Evolutionary conservation across 768 basidiomycete species (phyloP).

Genomic region (Boletellus sp.): DNA sequence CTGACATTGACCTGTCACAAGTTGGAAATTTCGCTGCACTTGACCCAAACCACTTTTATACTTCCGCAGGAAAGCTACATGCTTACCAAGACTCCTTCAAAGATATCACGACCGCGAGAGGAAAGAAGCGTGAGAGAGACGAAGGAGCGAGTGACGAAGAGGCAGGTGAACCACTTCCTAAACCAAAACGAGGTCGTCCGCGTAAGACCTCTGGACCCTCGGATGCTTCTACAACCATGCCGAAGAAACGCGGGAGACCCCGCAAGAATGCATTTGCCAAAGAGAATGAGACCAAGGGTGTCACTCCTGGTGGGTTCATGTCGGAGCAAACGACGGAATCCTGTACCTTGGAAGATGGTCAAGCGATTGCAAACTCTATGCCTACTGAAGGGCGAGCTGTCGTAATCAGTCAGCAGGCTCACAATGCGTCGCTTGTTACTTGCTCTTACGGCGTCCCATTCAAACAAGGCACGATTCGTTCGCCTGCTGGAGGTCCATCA

Average conservation of each 20-base stretch:
- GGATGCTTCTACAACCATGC: conserved; percentile 9
- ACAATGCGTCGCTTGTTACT: background rate
- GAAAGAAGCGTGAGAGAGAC: conserved; percentile 31
- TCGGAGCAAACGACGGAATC: background rate
- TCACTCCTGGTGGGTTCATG: conserved; percentile 5
- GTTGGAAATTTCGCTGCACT: conserved; percentile 54
- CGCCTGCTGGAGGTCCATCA: background rate
- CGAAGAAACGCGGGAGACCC: conserved; percentile 37
- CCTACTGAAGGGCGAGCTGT: background rate
- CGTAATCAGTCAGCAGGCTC: background rate
- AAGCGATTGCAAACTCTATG: background rate
- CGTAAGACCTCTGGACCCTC: conserved; percentile 34
- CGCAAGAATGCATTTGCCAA: conserved; percentile 21
- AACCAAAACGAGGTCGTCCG: conserved; percentile 54
- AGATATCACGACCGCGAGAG: conserved; percentile 19
- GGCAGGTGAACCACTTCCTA: conserved; percentile 18
- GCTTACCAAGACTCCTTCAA: conserved; percentile 51
- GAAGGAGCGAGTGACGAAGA: conserved; percentile 23
- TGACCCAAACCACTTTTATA: conserved; percentile 53
- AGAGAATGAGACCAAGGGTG: background rate
- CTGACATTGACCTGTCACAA: conserved; percentile 44
- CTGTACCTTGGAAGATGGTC: background rate
- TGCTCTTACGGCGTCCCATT: background rate
- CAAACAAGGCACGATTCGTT: background rate
- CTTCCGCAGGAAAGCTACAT: conserved; percentile 38